Evolutionary conservation across 306 rosid species (phyloP).

Genomic region (Senna tora): DNA sequence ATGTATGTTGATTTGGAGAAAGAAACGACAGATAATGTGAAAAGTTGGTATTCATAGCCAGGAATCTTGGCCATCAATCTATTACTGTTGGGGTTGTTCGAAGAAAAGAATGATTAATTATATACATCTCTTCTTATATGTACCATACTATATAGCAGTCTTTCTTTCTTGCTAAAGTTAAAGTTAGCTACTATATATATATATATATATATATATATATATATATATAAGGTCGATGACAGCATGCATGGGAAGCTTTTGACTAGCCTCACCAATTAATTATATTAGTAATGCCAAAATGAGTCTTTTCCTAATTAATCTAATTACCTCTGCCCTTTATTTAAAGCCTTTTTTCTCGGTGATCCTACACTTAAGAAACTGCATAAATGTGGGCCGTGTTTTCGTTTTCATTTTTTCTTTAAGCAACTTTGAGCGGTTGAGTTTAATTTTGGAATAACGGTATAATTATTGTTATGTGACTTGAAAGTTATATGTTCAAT

Average conservation of each 20-base stretch:
- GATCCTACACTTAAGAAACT: slow-evolving; percentile 31
- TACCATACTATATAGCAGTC: slow-evolving; percentile 4
- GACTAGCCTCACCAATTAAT: not conserved
- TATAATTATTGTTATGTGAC: too few species aligned
- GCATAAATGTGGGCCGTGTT: slow-evolving; percentile 6
- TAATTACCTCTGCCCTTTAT: slow-evolving; percentile 4
- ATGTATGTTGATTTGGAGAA: not conserved
- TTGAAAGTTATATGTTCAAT: too few species aligned
- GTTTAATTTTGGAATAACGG: too few species aligned
- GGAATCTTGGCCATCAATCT: slow-evolving; percentile 19
- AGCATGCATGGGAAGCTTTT: not conserved
- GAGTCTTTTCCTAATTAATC: slow-evolving; percentile 19
- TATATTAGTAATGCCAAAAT: not conserved
- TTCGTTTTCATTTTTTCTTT: slow-evolving; percentile 17
- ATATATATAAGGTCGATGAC: not conserved
- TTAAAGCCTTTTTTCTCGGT: slow-evolving; percentile 35
- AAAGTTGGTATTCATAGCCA: slow-evolving; percentile 7
- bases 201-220: not conserved
- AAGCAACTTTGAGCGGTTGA: too few species aligned
- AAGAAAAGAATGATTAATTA: slow-evolving; percentile 49
- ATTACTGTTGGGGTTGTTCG: slow-evolving; percentile 26
- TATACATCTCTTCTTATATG: not conserved
- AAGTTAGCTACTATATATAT: not conserved
- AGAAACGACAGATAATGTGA: slow-evolving; percentile 34
- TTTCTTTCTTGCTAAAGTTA: slow-evolving; percentile 9